Percentiles rank a stretch among this genome's conserved stretches.
Evolutionary conservation across 1,139 yeast species (phyloP).

Genomic region (Scheffersomyces quercinus): DNA sequence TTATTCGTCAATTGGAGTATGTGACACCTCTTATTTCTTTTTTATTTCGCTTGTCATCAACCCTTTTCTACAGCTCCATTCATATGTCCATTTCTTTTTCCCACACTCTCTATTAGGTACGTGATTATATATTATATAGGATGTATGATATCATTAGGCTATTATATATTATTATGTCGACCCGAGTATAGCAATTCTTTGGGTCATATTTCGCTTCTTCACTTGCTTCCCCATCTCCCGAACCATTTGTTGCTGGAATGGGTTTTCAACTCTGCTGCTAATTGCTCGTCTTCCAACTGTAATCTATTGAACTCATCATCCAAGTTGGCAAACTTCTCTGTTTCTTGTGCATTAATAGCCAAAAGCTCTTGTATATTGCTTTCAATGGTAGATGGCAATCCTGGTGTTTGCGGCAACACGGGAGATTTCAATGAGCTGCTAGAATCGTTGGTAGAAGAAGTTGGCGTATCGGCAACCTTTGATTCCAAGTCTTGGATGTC

Average conservation of each 20-base stretch:
- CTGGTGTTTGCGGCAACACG: conserved; percentile 27
- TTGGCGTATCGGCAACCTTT: conserved; percentile 22
- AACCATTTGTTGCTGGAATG: conserved; percentile 35
- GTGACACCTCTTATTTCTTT: no score
- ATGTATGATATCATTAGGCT: neutral
- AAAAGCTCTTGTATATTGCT: conserved; percentile 49
- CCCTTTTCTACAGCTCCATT: no score
- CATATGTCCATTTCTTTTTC: no score
- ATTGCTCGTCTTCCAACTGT: conserved; percentile 25
- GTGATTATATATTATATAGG: neutral
- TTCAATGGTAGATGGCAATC: conserved; percentile 44
- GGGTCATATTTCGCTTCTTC: neutral
- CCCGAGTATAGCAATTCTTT: neutral
- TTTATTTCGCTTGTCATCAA: no score
- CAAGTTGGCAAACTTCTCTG: conserved; percentile 53
- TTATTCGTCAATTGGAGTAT: no score
- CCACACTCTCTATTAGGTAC: neutral
- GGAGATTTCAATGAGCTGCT: conserved; percentile 22
- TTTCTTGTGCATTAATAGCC: conserved; percentile 54
- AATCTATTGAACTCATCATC: conserved; percentile 48
- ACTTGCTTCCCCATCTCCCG: conserved; percentile 25
- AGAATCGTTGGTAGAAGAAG: conserved; percentile 6
- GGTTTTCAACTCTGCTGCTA: conserved; percentile 28
- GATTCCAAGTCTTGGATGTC: conserved; percentile 55
- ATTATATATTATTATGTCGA: conserved; percentile 9